Conservation (phyloP, 108 stramenopile genomes). For the Mediolabrus comicus region DNA sequence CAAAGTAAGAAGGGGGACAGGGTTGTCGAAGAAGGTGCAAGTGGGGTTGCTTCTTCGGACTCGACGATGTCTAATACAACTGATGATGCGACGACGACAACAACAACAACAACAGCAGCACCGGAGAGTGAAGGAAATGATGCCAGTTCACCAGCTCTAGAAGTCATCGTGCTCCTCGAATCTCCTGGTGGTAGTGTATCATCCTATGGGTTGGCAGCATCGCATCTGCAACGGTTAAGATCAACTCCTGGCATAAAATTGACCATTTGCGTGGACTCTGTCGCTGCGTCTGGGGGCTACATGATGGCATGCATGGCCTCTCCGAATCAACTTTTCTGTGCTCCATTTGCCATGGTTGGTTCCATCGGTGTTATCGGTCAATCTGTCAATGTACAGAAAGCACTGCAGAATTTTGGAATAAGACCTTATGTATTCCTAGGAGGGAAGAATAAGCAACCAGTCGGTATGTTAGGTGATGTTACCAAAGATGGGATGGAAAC, state of each 20-base stretch:
- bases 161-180: slow-evolving; percentile 66
- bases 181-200: slow-evolving; percentile 72
- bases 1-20: background rate
- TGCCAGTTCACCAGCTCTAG: slow-evolving; percentile 42
- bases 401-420: slow-evolving; percentile 64
- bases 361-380: slow-evolving; percentile 77
- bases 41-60: background rate
- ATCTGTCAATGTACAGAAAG: slow-evolving; percentile 66
- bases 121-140: too few species aligned
- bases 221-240: slow-evolving; percentile 60
- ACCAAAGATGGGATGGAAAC: slow-evolving; percentile 54
- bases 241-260: slow-evolving; percentile 51
- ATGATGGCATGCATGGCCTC: slow-evolving; percentile 78
- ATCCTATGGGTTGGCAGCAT: slow-evolving; percentile 75
- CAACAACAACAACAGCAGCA: slow-evolving; percentile 3
- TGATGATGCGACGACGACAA: slow-evolving; percentile 3
- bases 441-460: slow-evolving; percentile 71
- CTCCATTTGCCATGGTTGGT: slow-evolving; percentile 84
- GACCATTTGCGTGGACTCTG: slow-evolving; percentile 57
- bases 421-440: slow-evolving; percentile 69
- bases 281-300: slow-evolving; percentile 78
- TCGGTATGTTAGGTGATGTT: slow-evolving; percentile 65
- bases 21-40: background rate
- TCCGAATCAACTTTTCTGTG: slow-evolving; percentile 58
- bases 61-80: background rate